These are phyloP conservation scores for Metschnikowia henanensis DNA, from an alignment of 805 yeast genomes.

Conservation along the genomic window DNA sequence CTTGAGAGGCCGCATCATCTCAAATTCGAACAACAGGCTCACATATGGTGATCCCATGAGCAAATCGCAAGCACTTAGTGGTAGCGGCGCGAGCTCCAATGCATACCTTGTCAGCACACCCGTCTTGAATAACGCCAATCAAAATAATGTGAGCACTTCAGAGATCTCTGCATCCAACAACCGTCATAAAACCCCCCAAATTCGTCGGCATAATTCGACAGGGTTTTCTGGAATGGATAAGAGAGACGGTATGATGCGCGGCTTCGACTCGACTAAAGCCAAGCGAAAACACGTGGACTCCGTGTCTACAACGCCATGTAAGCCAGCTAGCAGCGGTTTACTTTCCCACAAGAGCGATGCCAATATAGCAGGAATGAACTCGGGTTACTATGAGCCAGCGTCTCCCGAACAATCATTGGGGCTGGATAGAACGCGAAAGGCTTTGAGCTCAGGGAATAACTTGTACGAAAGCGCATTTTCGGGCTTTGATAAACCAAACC, in stretches of 20 bases:
- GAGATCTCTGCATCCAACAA: background rate
- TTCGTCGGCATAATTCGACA: slow-evolving; percentile 16
- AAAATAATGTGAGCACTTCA: background rate
- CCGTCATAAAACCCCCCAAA: slow-evolving; percentile 8
- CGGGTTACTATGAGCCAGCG: slow-evolving; percentile 4
- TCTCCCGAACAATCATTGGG: slow-evolving; percentile 2
- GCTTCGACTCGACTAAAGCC: background rate
- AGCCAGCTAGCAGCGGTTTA: slow-evolving; percentile 5
- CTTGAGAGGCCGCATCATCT: slow-evolving; percentile 60
- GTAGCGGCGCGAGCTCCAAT: slow-evolving; percentile 13
- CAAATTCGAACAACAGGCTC: slow-evolving; percentile 24
- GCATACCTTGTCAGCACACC: slow-evolving; percentile 18
- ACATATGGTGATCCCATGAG: slow-evolving; percentile 8
- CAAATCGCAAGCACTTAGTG: slow-evolving; percentile 4
- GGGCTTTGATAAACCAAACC: background rate
- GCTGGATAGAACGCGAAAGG: slow-evolving; percentile 5
- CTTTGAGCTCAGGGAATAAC: slow-evolving; percentile 8
- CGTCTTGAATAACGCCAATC: slow-evolving; percentile 8
- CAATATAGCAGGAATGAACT: slow-evolving; percentile 6
- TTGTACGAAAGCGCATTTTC: background rate
- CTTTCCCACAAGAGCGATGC: slow-evolving; percentile 11
- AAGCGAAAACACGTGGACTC: slow-evolving; percentile 5
- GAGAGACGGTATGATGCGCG: slow-evolving; percentile 3
- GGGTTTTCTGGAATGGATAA: slow-evolving; percentile 10
- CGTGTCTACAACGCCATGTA: slow-evolving; percentile 6